phyloP scores from a whole-genome alignment of 768 basidiomycete genomes.

The Lentinula edodes region DNA sequence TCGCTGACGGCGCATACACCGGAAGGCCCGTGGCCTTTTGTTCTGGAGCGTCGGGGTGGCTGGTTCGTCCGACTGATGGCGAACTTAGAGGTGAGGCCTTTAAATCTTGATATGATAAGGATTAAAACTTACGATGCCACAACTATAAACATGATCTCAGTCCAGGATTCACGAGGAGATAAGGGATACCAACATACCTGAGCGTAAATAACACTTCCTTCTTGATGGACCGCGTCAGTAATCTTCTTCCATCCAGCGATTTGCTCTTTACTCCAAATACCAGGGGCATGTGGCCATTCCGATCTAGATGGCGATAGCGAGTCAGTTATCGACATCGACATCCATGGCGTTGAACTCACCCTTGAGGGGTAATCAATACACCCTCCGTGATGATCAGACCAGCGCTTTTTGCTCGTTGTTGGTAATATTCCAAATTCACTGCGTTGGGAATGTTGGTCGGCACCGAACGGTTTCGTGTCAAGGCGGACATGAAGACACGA shows the following conservation, averaged over 20 bases:
- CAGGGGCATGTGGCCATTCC: constrained; percentile 39
- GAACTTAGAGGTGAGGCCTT: not conserved
- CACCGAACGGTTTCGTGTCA: constrained; percentile 35
- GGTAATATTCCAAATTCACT: constrained; percentile 34
- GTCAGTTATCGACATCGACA: not conserved
- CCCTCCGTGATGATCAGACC: constrained; percentile 37
- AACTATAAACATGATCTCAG: not conserved
- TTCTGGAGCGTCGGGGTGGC: constrained; percentile 21
- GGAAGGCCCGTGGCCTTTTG: constrained; percentile 21
- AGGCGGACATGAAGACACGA: constrained; percentile 32
- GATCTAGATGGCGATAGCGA: constrained; percentile 19
- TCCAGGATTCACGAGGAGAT: not conserved
- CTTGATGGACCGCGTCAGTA: constrained; percentile 40
- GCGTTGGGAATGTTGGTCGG: constrained; percentile 31
- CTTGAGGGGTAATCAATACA: constrained; percentile 34
- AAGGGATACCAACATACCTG: constrained; percentile 26
- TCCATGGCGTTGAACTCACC: constrained; percentile 18
- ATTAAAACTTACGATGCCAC: constrained; percentile 8
- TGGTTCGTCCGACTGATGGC: constrained; percentile 16
- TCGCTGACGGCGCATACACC: constrained; percentile 21
- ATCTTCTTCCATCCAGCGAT: constrained; percentile 40
- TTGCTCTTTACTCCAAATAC: constrained; percentile 42
- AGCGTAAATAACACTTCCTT: constrained; percentile 36
- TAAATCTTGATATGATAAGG: not conserved
- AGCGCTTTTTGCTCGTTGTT: constrained; percentile 31